These are phyloP conservation scores for Phaeosphaeria sp. DNA, from an alignment of 2,329 filamentous ascomycete genomes.

Conservation along the genomic window DNA sequence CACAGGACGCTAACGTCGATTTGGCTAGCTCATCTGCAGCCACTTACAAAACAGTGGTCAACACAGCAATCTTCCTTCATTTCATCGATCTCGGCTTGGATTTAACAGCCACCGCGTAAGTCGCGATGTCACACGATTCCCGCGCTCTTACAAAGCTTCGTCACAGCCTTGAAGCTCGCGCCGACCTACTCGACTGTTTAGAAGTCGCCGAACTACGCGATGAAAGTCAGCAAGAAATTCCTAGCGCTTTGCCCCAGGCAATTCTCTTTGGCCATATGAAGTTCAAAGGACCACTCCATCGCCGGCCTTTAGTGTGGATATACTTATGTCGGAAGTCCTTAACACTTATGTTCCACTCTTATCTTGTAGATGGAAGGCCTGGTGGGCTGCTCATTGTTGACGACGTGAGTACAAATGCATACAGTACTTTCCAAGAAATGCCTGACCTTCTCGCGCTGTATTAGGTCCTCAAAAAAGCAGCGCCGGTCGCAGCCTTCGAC, in stretches of 20 bases:
- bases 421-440: neutral
- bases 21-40: neutral
- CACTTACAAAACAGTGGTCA: too few relatives aligned
- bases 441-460: neutral
- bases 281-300: neutral
- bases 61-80: neutral
- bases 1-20: neutral
- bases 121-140: neutral
- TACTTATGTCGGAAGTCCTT: neutral
- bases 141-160: neutral
- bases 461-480: neutral
- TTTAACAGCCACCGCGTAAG: neutral
- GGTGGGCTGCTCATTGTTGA: neutral
- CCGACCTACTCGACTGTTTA: neutral
- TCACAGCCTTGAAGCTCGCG: neutral
- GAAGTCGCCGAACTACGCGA: neutral
- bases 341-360: neutral
- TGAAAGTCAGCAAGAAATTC: neutral
- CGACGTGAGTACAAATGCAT: neutral
- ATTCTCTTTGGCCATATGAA: neutral
- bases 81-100: neutral
- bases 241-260: neutral
- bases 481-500: constrained; percentile 1
- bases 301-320: neutral
- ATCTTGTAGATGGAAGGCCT: neutral